A percentile compares a stretch with the other conserved stretches of the same genome.
Conservation (phyloP, 129 eudicot genomes). For the Kitagawia praeruptora region DNA sequence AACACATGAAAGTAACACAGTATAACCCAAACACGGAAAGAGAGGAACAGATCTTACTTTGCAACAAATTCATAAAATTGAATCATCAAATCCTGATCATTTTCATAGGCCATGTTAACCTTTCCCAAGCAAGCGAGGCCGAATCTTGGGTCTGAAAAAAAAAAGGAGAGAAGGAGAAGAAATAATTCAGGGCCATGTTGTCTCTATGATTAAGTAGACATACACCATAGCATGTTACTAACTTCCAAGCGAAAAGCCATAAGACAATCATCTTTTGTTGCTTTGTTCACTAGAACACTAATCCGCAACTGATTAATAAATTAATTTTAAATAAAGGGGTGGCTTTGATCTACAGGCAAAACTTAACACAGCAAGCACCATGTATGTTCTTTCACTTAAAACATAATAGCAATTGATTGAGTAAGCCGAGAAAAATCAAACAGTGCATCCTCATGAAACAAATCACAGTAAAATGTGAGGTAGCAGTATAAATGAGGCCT, state of each 20-base stretch:
- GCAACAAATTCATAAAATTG: constrained; percentile 81
- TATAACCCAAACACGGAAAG: neutral
- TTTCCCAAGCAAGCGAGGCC: constrained; percentile 90
- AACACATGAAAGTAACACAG: neutral
- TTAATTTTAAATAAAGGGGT: neutral
- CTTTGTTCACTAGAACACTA: neutral
- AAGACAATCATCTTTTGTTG: neutral
- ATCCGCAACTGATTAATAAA: neutral
- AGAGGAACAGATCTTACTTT: constrained; percentile 42
- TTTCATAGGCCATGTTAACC: constrained; percentile 67
- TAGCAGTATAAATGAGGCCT: neutral
- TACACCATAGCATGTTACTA: neutral
- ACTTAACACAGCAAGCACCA: neutral
- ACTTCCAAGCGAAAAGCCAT: neutral
- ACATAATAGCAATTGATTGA: neutral
- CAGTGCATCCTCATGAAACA: neutral
- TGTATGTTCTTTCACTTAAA: neutral
- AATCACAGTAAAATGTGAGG: neutral
- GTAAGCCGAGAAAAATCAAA: neutral
- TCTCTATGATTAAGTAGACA: neutral
- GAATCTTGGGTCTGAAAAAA: constrained; percentile 62
- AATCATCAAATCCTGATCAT: constrained; percentile 82
- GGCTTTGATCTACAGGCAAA: neutral
- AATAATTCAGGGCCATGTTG: neutral
- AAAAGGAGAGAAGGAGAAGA: neutral